Conservation (phyloP, 176 grass and related monocot genomes). For the Thinopyrum elongatum region DNA sequence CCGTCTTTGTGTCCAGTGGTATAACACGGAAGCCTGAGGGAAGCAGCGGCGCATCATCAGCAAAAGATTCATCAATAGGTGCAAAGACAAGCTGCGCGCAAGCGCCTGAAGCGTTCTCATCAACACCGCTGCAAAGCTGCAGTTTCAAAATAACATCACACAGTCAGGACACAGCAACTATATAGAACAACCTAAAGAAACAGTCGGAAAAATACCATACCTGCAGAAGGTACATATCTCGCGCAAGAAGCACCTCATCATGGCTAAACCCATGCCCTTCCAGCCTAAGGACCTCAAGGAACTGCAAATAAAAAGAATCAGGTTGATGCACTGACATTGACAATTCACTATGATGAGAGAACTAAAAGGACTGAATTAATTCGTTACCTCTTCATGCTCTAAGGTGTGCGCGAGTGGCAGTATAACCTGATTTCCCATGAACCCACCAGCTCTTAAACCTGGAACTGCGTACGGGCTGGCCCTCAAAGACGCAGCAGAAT, state of each 20-base stretch:
- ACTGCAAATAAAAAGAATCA: slow-evolving; percentile 36
- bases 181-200: not conserved
- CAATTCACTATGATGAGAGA: not conserved
- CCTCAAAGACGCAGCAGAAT: slow-evolving; percentile 76
- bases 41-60: slow-evolving; percentile 80
- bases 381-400: slow-evolving; percentile 84
- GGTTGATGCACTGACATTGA: not conserved
- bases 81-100: slow-evolving; percentile 96
- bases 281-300: slow-evolving; percentile 85
- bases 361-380: not conserved
- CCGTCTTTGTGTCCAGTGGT: slow-evolving; percentile 71
- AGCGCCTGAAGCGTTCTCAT: slow-evolving; percentile 69
- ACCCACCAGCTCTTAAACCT: slow-evolving; percentile 63
- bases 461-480: slow-evolving; percentile 70
- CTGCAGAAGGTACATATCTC: slow-evolving; percentile 89
- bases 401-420: slow-evolving; percentile 80
- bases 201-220: slow-evolving; percentile 24
- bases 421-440: slow-evolving; percentile 81
- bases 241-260: slow-evolving; percentile 69
- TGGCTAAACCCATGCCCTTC: slow-evolving; percentile 88
- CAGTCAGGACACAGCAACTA: not conserved
- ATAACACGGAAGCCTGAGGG: slow-evolving; percentile 94
- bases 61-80: slow-evolving; percentile 93
- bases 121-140: slow-evolving; percentile 84
- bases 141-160: not conserved